Conservation (phyloP, 768 basidiomycete genomes). For the Hericium erinaceus region DNA sequence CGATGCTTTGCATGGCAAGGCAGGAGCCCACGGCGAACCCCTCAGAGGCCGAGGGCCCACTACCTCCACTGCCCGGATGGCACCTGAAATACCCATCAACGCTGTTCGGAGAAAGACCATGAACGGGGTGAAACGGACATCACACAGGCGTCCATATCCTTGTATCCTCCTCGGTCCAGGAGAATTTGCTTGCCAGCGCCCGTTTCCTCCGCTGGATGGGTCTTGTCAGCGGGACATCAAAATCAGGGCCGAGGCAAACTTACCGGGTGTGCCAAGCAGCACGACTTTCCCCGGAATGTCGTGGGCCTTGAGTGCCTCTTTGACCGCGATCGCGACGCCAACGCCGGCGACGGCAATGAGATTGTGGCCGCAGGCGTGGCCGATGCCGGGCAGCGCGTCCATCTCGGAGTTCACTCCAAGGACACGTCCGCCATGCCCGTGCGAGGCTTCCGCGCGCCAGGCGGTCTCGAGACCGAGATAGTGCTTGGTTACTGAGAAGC, state of each 20-base stretch:
- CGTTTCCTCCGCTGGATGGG: conserved; percentile 70
- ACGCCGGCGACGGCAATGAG: conserved; percentile 74
- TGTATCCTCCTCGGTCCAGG: conserved; percentile 67
- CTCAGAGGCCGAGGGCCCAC: conserved; percentile 20
- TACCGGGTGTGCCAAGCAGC: conserved; percentile 60
- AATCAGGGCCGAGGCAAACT: not conserved
- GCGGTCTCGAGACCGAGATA: conserved; percentile 69
- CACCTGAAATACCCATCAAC: conserved; percentile 39
- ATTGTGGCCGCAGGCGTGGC: conserved; percentile 74
- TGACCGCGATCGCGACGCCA: conserved; percentile 65
- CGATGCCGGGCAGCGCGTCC: conserved; percentile 47
- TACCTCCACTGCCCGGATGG: conserved; percentile 53
- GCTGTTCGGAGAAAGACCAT: not conserved
- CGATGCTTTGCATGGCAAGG: conserved; percentile 54
- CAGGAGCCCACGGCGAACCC: conserved; percentile 44
- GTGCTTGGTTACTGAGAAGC: conserved; percentile 61
- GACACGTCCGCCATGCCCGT: conserved; percentile 50
- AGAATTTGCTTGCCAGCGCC: conserved; percentile 73
- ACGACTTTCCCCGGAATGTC: conserved; percentile 58
- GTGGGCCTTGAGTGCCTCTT: conserved; percentile 55
- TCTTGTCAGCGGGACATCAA: not conserved
- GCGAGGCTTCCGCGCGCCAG: conserved; percentile 65
- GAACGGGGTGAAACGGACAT: conserved; percentile 36
- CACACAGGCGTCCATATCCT: conserved; percentile 72
- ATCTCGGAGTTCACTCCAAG: conserved; percentile 79